Evolutionary conservation across 345 rosid species (phyloP).

Genomic region (Capsella bursapastoris): DNA sequence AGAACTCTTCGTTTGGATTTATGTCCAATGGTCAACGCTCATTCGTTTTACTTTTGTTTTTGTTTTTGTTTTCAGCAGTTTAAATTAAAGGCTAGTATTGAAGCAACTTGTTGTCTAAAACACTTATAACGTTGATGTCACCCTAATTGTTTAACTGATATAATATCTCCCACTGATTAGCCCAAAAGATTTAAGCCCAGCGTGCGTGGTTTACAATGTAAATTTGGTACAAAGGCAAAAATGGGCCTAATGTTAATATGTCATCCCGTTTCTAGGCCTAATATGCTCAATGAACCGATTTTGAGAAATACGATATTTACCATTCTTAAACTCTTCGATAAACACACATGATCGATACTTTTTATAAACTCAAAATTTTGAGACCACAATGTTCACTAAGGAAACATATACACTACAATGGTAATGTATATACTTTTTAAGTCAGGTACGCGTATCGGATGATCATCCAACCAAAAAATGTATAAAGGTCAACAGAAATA

Average conservation of each 20-base stretch:
- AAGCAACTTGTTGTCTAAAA: too few relatives aligned
- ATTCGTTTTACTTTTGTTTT: not conserved
- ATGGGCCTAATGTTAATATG: not conserved
- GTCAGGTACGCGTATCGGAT: not conserved
- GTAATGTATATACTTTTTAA: not conserved
- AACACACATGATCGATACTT: not conserved
- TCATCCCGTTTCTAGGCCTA: not conserved
- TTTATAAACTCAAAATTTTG: not conserved
- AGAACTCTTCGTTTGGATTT: conserved; percentile 21
- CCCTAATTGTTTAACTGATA: too few relatives aligned
- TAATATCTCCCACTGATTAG: not conserved
- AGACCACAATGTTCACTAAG: not conserved
- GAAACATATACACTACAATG: not conserved
- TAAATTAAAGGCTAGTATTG: not conserved
- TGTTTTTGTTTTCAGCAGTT: not conserved
- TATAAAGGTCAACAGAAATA: not conserved
- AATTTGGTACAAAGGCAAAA: not conserved
- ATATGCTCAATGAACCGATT: not conserved
- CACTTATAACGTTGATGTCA: too few relatives aligned
- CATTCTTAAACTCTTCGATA: not conserved
- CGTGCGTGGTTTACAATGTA: not conserved
- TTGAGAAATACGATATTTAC: not conserved
- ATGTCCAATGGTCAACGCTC: conserved; percentile 12
- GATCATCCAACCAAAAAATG: not conserved
- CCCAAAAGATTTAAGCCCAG: conserved; percentile 16